phyloP scores from a whole-genome alignment of 2,329 filamentous ascomycete species.

The Aspergillus clavatus region DNA sequence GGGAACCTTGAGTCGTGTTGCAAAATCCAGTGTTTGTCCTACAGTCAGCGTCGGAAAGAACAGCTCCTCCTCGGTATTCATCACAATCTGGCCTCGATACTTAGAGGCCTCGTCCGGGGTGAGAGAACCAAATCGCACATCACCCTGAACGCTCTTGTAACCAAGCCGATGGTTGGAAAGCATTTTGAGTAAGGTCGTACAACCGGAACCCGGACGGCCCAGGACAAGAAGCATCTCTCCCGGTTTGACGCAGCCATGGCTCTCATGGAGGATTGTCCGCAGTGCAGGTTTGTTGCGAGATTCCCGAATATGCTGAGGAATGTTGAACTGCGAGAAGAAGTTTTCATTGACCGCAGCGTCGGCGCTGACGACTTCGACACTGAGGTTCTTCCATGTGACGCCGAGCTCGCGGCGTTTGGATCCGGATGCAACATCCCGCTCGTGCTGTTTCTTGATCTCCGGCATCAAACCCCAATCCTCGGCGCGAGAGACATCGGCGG shows the following conservation, averaged over 20 bases:
- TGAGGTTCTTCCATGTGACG: slow-evolving; percentile 61
- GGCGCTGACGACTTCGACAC: slow-evolving; percentile 56
- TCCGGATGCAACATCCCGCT: slow-evolving; percentile 44
- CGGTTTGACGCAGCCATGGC: slow-evolving; percentile 64
- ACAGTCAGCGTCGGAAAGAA: slow-evolving; percentile 51
- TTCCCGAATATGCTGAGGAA: slow-evolving; percentile 52
- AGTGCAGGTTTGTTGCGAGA: slow-evolving; percentile 53
- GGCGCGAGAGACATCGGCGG: slow-evolving; percentile 14
- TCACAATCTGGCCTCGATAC: slow-evolving; percentile 55
- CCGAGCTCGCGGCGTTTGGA: slow-evolving; percentile 52
- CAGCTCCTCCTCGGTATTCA: slow-evolving; percentile 51
- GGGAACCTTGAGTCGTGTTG: slow-evolving; percentile 55
- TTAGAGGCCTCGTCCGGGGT: slow-evolving; percentile 38
- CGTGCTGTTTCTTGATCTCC: slow-evolving; percentile 43
- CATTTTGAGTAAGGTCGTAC: slow-evolving; percentile 66
- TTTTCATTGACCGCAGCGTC: slow-evolving; percentile 64
- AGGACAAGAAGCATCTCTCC: slow-evolving; percentile 69
- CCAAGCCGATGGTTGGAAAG: slow-evolving; percentile 60
- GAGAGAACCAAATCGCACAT: slow-evolving; percentile 54
- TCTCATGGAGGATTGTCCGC: slow-evolving; percentile 60
- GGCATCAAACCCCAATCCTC: slow-evolving; percentile 50
- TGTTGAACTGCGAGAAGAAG: slow-evolving; percentile 55
- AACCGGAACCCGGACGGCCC: slow-evolving; percentile 64
- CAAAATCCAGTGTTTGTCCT: slow-evolving; percentile 51
- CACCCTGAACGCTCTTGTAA: slow-evolving; percentile 54